Evolutionary conservation across 345 rosid species (phyloP).

Genomic region (Geranium brycei): DNA sequence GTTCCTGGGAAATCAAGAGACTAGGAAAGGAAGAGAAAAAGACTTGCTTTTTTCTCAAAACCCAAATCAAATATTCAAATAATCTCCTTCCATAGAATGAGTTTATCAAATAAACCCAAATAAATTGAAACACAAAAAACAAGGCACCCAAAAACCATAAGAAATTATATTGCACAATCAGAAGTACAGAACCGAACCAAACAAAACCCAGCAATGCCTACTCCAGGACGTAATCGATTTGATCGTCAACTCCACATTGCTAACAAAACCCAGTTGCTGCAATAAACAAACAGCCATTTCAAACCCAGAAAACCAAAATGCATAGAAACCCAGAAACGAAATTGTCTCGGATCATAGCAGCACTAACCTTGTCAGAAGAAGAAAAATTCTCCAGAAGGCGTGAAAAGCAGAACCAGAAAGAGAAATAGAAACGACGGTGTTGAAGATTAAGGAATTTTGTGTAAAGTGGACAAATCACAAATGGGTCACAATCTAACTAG

Average conservation of each 20-base stretch:
- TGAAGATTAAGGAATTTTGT: neutral
- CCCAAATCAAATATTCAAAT: neutral
- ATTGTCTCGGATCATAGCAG: neutral
- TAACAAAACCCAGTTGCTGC: neutral
- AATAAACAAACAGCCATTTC: neutral
- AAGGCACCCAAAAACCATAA: neutral
- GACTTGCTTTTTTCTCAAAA: no score
- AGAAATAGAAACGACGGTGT: neutral
- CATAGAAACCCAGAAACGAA: neutral
- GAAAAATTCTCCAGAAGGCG: neutral
- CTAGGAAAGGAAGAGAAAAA: neutral
- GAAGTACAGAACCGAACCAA: no score
- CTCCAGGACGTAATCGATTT: no score
- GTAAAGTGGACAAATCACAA: neutral
- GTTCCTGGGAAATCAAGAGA: neutral
- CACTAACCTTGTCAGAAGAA: neutral
- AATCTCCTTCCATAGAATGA: neutral
- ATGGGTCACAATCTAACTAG: neutral
- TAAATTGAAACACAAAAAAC: neutral
- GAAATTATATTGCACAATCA: no score
- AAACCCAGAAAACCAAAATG: neutral
- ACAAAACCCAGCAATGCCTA: no score
- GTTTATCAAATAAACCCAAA: neutral
- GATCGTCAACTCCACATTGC: neutral
- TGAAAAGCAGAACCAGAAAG: neutral